phyloP scores from a whole-genome alignment of 768 basidiomycete genomes.

The Russula brevipes region DNA sequence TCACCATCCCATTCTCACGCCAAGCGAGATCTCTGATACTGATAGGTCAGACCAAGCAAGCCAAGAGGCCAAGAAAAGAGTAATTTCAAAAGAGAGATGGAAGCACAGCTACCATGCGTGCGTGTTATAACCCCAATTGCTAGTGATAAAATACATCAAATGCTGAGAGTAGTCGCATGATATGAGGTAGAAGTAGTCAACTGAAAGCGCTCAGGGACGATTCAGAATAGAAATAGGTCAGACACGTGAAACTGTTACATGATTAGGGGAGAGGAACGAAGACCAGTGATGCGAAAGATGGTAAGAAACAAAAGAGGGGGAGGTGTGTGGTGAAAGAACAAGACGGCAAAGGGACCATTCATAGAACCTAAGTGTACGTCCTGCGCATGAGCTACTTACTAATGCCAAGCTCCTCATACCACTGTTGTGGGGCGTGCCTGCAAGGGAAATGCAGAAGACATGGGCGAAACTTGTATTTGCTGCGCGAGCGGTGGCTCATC shows the following conservation, averaged over 20 bases:
- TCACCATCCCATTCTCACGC: too few species aligned
- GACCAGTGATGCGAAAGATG: neutral
- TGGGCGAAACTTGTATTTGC: conserved; percentile 58
- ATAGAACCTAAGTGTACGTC: neutral
- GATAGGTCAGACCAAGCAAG: neutral
- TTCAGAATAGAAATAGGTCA: conserved; percentile 16
- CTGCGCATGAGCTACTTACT: neutral
- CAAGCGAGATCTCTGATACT: too few species aligned
- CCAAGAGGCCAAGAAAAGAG: neutral
- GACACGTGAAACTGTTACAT: conserved; percentile 7
- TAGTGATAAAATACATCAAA: conserved; percentile 26
- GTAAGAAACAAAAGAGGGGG: conserved; percentile 1
- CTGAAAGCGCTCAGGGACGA: conserved; percentile 8
- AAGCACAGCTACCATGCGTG: conserved; percentile 14
- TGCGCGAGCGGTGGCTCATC: conserved; percentile 35
- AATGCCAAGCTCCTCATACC: conserved; percentile 8
- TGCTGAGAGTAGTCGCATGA: conserved; percentile 18
- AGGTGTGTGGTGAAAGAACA: neutral
- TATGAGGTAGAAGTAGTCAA: conserved; percentile 14
- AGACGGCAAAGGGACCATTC: neutral
- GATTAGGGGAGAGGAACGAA: conserved; percentile 5
- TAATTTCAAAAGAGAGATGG: neutral
- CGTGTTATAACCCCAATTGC: conserved; percentile 14
- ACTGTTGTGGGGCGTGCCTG: conserved; percentile 29
- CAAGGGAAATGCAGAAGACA: conserved; percentile 78